Conservation (phyloP, 2,329 filamentous ascomycete species). For the Aureobasidium melanogenum region DNA sequence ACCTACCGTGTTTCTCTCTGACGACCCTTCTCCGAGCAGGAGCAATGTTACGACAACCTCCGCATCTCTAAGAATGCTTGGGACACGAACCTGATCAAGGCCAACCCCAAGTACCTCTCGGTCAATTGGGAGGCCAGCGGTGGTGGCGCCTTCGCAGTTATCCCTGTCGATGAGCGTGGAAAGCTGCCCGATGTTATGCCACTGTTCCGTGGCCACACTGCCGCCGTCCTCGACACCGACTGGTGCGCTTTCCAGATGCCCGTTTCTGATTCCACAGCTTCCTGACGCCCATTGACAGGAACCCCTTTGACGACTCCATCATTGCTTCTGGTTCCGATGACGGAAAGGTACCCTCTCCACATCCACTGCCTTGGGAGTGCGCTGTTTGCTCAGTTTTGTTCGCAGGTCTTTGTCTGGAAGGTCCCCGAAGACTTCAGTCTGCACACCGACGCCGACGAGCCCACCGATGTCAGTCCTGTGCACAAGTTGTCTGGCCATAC, state of each 20-base stretch:
- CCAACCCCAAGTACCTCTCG: constrained; percentile 88
- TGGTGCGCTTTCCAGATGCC: constrained; percentile 50
- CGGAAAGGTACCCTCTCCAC: constrained; percentile 54
- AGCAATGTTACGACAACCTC: constrained; percentile 97
- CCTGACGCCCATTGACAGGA: constrained; percentile 47
- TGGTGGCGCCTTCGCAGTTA: constrained; percentile 92
- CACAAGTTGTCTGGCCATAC: constrained; percentile 80
- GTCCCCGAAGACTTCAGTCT: constrained; percentile 83
- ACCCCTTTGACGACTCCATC: constrained; percentile 89
- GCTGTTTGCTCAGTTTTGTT: not conserved
- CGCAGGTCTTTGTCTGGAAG: constrained; percentile 78
- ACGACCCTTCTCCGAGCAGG: constrained; percentile 35
- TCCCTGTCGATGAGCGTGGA: constrained; percentile 80
- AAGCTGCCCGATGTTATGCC: constrained; percentile 89
- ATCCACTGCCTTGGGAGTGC: not conserved
- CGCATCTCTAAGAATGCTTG: constrained; percentile 97
- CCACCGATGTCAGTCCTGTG: constrained; percentile 69
- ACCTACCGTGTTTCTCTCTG: not conserved
- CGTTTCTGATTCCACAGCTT: not conserved
- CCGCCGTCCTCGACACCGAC: constrained; percentile 91
- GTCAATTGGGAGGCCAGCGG: constrained; percentile 98
- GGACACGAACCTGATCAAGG: constrained; percentile 98
- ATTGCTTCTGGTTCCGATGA: constrained; percentile 94
- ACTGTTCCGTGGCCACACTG: constrained; percentile 91
- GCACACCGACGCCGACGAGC: constrained; percentile 73